Evolutionary conservation across 2,329 filamentous ascomycete genomes (phyloP).

Genomic region (Penicillium sp.): DNA sequence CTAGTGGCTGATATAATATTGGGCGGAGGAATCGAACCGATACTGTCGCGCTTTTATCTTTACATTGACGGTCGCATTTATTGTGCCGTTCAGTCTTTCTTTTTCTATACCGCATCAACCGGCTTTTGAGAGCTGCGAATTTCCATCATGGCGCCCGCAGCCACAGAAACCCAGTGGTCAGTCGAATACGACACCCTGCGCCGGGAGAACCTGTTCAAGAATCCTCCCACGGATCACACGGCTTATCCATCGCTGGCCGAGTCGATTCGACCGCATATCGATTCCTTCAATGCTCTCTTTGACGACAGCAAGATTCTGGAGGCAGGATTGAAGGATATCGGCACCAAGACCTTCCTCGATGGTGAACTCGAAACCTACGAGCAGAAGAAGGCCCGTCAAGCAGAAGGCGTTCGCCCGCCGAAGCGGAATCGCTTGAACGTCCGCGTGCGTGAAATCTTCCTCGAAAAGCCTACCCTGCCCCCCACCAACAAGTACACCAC

Average conservation of each 20-base stretch:
- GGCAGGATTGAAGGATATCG: constrained; percentile 82
- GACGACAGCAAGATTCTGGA: constrained; percentile 69
- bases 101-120: constrained; percentile 13
- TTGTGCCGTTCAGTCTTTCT: constrained; percentile 11
- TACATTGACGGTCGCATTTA: constrained; percentile 10
- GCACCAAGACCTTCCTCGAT: constrained; percentile 82
- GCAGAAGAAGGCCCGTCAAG: constrained; percentile 44
- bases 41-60: background rate
- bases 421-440: constrained; percentile 73
- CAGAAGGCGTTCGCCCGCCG: constrained; percentile 56
- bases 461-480: constrained; percentile 79
- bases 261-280: constrained; percentile 87
- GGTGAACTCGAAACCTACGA: constrained; percentile 57
- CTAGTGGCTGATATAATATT: constrained; percentile 15
- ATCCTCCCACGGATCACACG: constrained; percentile 81
- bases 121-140: constrained; percentile 12
- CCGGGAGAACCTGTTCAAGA: constrained; percentile 82
- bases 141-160: constrained; percentile 53
- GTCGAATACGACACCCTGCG: constrained; percentile 82
- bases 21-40: constrained; percentile 14
- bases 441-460: constrained; percentile 74
- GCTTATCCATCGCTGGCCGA: constrained; percentile 84
- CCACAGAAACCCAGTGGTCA: constrained; percentile 73
- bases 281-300: constrained; percentile 93
- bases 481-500: constrained; percentile 77